Conservation (phyloP, 192 early-diverging fungal species). For the Coemansia sp. region DNA sequence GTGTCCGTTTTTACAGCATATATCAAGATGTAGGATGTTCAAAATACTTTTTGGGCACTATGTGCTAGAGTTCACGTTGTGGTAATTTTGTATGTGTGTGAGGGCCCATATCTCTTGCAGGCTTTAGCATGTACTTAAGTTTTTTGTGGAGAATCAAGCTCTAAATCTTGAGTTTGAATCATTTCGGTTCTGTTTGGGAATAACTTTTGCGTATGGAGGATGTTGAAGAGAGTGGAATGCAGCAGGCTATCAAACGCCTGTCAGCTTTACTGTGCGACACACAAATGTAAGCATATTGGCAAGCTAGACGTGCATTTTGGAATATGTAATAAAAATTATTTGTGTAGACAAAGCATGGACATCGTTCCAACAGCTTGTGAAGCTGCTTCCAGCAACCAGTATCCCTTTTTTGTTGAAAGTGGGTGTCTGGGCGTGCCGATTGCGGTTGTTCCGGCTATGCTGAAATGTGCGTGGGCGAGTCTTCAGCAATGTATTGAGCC, state of each 20-base stretch:
- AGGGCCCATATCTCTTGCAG: too few relatives aligned
- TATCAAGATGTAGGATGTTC: too few relatives aligned
- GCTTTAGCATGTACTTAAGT: too few relatives aligned
- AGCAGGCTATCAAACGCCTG: slow-evolving; percentile 19
- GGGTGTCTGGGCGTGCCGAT: slow-evolving; percentile 36
- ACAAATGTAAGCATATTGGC: slow-evolving; percentile 17
- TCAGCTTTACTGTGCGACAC: slow-evolving; percentile 15
- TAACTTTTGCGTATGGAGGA: background rate
- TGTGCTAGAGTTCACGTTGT: too few relatives aligned
- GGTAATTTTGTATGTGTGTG: too few relatives aligned
- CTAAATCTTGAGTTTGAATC: too few relatives aligned
- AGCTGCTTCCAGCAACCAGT: background rate
- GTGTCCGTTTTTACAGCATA: too few relatives aligned
- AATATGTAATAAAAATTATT: background rate
- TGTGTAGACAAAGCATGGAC: slow-evolving; percentile 23
- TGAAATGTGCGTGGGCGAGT: slow-evolving; percentile 16
- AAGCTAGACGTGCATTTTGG: too few relatives aligned
- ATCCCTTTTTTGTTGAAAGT: slow-evolving; percentile 26
- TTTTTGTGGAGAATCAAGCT: too few relatives aligned
- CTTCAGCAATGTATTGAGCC: slow-evolving; percentile 4
- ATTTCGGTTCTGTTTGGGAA: too few relatives aligned
- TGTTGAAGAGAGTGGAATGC: background rate
- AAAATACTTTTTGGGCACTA: too few relatives aligned
- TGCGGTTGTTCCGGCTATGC: slow-evolving; percentile 4
- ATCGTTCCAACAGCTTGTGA: slow-evolving; percentile 6